phyloP scores from a whole-genome alignment of 2,329 filamentous ascomycete genomes.

The Ophiostoma australiae region DNA sequence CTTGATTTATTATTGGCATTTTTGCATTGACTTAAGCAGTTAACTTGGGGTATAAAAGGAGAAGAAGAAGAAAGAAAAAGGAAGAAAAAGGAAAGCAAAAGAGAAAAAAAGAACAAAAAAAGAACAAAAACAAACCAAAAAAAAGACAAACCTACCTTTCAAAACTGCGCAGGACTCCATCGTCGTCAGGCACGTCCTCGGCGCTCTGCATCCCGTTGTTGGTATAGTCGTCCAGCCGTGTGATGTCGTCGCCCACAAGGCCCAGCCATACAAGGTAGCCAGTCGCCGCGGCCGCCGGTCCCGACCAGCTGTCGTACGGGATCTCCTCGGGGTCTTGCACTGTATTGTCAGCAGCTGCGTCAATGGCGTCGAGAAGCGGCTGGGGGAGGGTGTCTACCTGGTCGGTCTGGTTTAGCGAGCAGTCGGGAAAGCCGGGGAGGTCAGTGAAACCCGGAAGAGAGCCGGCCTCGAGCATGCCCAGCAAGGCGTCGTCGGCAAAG shows the following conservation, averaged over 20 bases:
- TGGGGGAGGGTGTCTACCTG: background rate
- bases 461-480: background rate
- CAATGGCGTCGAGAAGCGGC: background rate
- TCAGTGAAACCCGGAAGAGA: too few species aligned
- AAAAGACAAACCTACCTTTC: background rate
- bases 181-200: background rate
- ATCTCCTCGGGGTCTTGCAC: background rate
- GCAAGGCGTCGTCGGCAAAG: background rate
- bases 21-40: background rate
- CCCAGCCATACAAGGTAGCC: conserved; percentile 4
- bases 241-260: background rate
- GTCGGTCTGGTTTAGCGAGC: background rate
- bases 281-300: background rate
- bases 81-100: background rate
- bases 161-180: background rate
- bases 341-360: background rate
- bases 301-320: background rate
- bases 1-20: background rate
- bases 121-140: background rate
- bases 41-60: background rate
- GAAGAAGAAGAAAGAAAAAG: background rate
- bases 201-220: background rate
- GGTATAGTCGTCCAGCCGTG: background rate
- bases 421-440: background rate
- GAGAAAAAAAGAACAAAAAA: background rate